Base-by-base conservation (phyloP, 2,329 filamentous ascomycete genomes). In the Fusarium albosuccineum region DNA sequence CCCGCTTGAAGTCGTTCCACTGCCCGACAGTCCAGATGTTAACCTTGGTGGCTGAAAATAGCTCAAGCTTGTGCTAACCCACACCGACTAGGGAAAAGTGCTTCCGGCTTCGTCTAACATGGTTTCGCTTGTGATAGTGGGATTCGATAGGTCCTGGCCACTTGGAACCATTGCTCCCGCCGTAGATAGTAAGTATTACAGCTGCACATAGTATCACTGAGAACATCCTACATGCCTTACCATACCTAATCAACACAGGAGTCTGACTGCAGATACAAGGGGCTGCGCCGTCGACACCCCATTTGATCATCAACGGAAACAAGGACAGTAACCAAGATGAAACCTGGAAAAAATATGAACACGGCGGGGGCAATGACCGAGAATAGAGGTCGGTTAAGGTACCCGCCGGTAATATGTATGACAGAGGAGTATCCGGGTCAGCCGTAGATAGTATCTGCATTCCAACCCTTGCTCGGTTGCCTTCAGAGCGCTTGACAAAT, bases 321-420 rank as follows among this genome's bases (percentile, higher is more conserved):
- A 22, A 22, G 17, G 17, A 22, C 17, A 22, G 17, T 22, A 22
- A 22, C 6, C 26, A 53, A 45, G 45, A 54, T 39, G 22, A 36
- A 66, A 51, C 45, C 44, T 27, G 29, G 57, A 30, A 50, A 51
- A 39, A 63, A 66, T 63, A 26, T 42, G 41, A 52, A 46, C 53
- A 54, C 30, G 57, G 52, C 30, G 34, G 33, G 30, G 30, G 37
- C 40, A 14, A 27, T n/a, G 22, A 46, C 39, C 44, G 42, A 46
- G 66, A 68, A 55, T 66, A 44, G 45, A 53, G 34, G n/a, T 33
- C 50, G 65, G 62, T 44, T 57, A 39, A 34, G 41, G 62, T 66
- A 66, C 57, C 62, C 65, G 62, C 40, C 33, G 39, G 34, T 26
- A 26, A 17, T 40, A 48, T 10, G 16, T 27, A 34, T 44, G 10